Percentiles rank a stretch among this genome's conserved stretches.
phyloP scores from a whole-genome alignment of 129 eudicot species.

The Sambucus nigra region DNA sequence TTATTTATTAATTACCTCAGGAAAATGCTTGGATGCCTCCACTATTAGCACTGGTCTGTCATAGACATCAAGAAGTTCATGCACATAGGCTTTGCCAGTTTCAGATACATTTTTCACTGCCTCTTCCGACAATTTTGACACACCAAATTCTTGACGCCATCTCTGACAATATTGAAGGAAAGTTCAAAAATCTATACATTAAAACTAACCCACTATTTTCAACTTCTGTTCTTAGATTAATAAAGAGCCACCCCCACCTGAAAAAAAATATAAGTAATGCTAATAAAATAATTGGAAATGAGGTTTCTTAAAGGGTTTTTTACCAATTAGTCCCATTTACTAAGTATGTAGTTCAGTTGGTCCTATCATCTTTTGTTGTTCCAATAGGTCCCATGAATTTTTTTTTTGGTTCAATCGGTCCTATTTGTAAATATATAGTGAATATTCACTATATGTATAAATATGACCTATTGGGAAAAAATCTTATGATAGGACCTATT shows the following conservation, averaged over 20 bases:
- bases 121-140: constrained; percentile 68
- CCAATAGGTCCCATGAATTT: too few relatives aligned
- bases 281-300: not conserved
- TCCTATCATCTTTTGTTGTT: too few relatives aligned
- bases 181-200: not conserved
- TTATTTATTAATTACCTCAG: constrained; percentile 35
- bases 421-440: too few relatives aligned
- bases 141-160: constrained; percentile 85
- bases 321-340: too few relatives aligned
- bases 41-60: constrained; percentile 74
- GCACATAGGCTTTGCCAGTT: constrained; percentile 78
- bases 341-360: too few relatives aligned
- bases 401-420: too few relatives aligned
- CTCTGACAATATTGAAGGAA: constrained; percentile 31
- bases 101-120: constrained; percentile 48
- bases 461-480: too few relatives aligned
- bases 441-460: too few relatives aligned
- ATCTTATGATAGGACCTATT: too few relatives aligned
- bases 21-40: constrained; percentile 71
- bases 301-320: not conserved
- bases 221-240: not conserved
- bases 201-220: not conserved
- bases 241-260: too few relatives aligned
- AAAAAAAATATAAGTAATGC: not conserved
- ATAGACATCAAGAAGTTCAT: constrained; percentile 63